Percentiles rank a stretch among this genome's conserved stretches.
Evolutionary conservation across 164 flowering plant species (phyloP).

Genomic region (Malania oleifera): DNA sequence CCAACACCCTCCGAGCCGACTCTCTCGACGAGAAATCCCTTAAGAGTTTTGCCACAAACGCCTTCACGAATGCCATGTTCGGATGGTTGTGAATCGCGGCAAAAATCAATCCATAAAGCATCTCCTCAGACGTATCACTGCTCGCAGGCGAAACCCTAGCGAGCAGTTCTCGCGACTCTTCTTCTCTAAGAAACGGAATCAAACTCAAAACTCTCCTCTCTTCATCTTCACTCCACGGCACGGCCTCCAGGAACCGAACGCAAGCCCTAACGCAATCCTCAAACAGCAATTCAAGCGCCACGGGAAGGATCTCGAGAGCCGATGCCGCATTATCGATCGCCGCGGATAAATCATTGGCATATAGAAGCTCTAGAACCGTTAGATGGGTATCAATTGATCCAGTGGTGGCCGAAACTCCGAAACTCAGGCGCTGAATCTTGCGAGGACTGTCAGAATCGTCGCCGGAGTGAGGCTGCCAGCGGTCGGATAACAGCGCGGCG

Average conservation of each 20-base stretch:
- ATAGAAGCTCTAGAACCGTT: constrained; percentile 58
- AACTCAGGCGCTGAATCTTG: constrained; percentile 20
- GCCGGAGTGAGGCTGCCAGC: constrained; percentile 43
- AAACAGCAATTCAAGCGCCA: constrained; percentile 70
- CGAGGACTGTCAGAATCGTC: background rate
- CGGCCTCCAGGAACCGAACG: constrained; percentile 72
- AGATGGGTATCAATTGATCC: constrained; percentile 42
- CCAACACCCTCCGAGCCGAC: constrained; percentile 63
- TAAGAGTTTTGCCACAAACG: constrained; percentile 73
- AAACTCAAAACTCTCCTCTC: constrained; percentile 53
- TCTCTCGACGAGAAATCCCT: constrained; percentile 70
- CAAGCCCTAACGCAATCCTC: constrained; percentile 76
- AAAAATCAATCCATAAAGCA: constrained; percentile 61
- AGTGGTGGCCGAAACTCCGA: constrained; percentile 23
- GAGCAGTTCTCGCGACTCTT: constrained; percentile 59
- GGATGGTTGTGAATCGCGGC: constrained; percentile 59
- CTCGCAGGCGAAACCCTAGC: constrained; percentile 53
- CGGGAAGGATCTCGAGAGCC: constrained; percentile 57
- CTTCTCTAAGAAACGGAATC: constrained; percentile 50
- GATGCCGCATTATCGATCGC: constrained; percentile 26
- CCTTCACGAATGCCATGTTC: constrained; percentile 65
- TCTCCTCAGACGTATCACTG: constrained; percentile 47
- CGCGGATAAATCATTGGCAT: constrained; percentile 38
- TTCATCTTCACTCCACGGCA: constrained; percentile 92
- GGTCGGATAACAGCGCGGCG: constrained; percentile 68